These are phyloP conservation scores for Leccinum solheimii DNA, from an alignment of 1,284 basidiomycete genomes.

Conservation along the genomic window DNA sequence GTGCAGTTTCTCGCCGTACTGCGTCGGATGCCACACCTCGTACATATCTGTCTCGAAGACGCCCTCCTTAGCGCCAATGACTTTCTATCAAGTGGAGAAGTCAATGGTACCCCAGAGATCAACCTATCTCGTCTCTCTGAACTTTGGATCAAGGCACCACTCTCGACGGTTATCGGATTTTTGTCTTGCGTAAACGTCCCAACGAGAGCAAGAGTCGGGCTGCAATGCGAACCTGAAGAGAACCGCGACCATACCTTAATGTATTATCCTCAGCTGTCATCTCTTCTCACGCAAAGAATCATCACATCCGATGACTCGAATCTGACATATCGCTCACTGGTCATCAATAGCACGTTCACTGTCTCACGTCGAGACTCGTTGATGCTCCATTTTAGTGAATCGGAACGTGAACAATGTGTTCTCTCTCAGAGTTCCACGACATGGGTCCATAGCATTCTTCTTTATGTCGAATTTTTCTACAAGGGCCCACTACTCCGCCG, in stretches of 20 bases:
- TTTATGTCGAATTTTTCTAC: neutral
- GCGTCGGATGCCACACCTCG: slow-evolving; percentile 28
- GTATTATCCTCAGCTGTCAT: neutral
- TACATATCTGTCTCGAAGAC: slow-evolving; percentile 4
- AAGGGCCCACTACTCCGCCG: neutral
- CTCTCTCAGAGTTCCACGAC: neutral
- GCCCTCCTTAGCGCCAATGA: neutral
- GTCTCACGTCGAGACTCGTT: too few species aligned
- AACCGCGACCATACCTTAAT: neutral
- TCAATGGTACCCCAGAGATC: neutral
- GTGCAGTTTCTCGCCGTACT: slow-evolving; percentile 27
- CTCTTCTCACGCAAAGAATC: neutral
- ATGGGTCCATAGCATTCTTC: neutral
- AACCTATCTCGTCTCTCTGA: neutral
- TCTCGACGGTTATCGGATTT: too few species aligned
- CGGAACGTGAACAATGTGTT: neutral
- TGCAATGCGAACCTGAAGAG: neutral
- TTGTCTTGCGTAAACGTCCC: slow-evolving; percentile 6
- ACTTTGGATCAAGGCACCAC: neutral
- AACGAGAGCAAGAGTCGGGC: neutral
- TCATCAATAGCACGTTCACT: neutral
- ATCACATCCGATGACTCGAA: neutral
- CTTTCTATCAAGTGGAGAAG: neutral
- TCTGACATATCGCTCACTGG: neutral
- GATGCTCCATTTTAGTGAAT: neutral